These are phyloP conservation scores for Aspergillus fructus DNA, from an alignment of 2,329 filamentous ascomycete genomes.

Conservation along the genomic window DNA sequence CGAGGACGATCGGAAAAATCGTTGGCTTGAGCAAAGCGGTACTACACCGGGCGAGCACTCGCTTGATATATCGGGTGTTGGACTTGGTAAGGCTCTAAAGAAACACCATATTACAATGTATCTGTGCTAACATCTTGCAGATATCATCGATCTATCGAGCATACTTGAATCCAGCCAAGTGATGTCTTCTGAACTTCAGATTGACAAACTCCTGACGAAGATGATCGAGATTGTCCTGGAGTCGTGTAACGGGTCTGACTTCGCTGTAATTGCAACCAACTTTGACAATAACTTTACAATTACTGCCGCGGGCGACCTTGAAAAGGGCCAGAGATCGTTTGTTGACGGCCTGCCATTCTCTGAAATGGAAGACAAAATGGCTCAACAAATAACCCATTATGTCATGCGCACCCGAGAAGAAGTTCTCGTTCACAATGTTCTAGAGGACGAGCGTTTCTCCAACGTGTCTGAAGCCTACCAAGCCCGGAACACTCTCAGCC, in stretches of 20 bases:
- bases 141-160: constrained; percentile 64
- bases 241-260: constrained; percentile 60
- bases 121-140: constrained; percentile 47
- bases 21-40: constrained; percentile 44
- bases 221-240: constrained; percentile 66
- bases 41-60: constrained; percentile 38
- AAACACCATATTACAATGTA: background rate
- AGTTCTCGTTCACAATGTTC: constrained; percentile 63
- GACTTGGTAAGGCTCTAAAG: constrained; percentile 30
- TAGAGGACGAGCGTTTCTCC: constrained; percentile 65
- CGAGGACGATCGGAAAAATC: constrained; percentile 41
- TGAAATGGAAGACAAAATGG: constrained; percentile 58
- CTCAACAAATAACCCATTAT: constrained; percentile 62
- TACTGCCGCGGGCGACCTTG: constrained; percentile 59
- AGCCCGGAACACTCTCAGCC: constrained; percentile 55
- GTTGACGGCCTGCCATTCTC: constrained; percentile 57
- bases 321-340: constrained; percentile 55
- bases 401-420: constrained; percentile 62
- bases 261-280: constrained; percentile 61
- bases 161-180: constrained; percentile 66
- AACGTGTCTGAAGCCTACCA: constrained; percentile 60
- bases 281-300: constrained; percentile 60
- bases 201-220: constrained; percentile 62
- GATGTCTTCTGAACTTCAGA: constrained; percentile 63
- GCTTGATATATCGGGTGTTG: constrained; percentile 43